These are phyloP conservation scores for Saraca asoca DNA, from an alignment of 331 rosid genomes.

Conservation along the genomic window DNA sequence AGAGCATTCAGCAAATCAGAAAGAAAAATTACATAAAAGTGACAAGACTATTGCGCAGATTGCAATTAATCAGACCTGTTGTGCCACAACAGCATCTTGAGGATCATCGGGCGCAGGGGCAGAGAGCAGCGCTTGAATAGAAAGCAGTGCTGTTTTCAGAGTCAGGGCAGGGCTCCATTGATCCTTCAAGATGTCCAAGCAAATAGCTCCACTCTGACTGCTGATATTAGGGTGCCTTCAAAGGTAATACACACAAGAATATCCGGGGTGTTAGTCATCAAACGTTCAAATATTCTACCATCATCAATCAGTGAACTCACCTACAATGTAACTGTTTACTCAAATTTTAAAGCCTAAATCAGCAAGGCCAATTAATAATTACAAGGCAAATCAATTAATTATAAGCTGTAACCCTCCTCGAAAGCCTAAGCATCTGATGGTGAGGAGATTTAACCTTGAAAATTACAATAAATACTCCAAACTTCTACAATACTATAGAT, in stretches of 20 bases:
- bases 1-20: conserved; percentile 14
- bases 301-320: conserved; percentile 8
- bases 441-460: too few relatives aligned
- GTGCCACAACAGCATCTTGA: conserved; percentile 99
- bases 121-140: conserved; percentile 95
- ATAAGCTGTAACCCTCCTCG: too few relatives aligned
- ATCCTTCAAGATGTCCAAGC: conserved; percentile 93
- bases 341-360: conserved; percentile 2
- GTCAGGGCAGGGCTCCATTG: conserved; percentile 99
- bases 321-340: conserved; percentile 11
- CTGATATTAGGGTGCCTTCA: conserved; percentile 99
- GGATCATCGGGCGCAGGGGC: conserved; percentile 99
- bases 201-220: conserved; percentile 98
- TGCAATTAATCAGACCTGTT: conserved; percentile 59
- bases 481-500: too few relatives aligned
- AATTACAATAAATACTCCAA: too few relatives aligned
- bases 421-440: too few relatives aligned
- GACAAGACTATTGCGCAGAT: conserved; percentile 3
- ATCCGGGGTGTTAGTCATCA: conserved; percentile 26
- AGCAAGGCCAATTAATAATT: neutral
- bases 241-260: conserved; percentile 26
- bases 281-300: neutral
- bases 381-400: neutral
- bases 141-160: conserved; percentile 93
- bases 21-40: neutral